Evolutionary conservation across 176 grass and related monocot genomes (phyloP), one percentile per base, ranked within the genome.

Genomic region (Lolium multiflorum): DNA sequence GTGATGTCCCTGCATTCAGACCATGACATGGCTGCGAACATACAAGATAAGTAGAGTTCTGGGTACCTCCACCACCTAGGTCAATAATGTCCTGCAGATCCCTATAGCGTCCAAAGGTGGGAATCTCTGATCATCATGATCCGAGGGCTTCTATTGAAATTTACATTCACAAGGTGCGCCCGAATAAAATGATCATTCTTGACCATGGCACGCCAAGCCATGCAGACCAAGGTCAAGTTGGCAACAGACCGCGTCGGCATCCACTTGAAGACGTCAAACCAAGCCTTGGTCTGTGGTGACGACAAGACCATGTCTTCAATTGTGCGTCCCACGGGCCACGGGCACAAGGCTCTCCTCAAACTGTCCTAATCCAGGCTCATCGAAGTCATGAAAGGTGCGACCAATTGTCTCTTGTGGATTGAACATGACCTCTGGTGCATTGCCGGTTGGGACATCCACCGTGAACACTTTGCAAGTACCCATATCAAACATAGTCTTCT

Each of bases 21-120:
- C 66, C 67, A 5, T 39, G 37, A 70, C 67, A n/a, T 43, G 67
- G 67, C 17, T 70, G 67, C 9, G 67, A 70, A n/a, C 67, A 70
- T 11, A 70, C 67, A 4, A 70, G 17, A 31, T 35, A 50, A 3
- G 48, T 50, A 50, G 11, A 3, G 10, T 50, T 7, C 7, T 21
- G 20, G 2, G 7, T 13, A 50, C 48, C 11, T 50, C 11, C 48
- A 13, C 11, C 48, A 13, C 41, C 41, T 43, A 0, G 11, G 12
- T 59, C 20, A 59, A 65, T 7, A 2, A 16, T 28, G 25, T 65
- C 63, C 14, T 35, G 4, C 63, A 66, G 17, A 66, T 66, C 63
- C 2, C 0, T 7, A 4, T 66, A 37, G 0, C 0, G 0, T 31
- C 63, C 28, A 6, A 66, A 66, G 14, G 1, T 35, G 14, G 14